phyloP scores from a whole-genome alignment of 176 grass and related monocot genomes.

The Carex pumila region DNA sequence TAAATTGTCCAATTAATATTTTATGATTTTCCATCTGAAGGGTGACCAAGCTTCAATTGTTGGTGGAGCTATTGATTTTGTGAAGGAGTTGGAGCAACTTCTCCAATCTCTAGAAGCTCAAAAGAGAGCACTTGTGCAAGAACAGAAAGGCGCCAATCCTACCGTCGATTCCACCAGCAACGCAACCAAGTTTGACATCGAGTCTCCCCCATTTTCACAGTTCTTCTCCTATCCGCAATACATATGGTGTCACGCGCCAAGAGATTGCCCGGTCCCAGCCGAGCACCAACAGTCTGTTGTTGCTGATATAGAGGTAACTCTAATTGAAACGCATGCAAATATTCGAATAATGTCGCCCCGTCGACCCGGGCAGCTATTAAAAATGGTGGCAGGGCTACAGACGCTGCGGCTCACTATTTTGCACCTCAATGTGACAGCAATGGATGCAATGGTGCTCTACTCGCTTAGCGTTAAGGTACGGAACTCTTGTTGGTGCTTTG shows the following conservation, averaged over 20 bases:
- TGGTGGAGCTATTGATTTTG: conserved; percentile 91
- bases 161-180: conserved; percentile 32
- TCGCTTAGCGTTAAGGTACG: conserved; percentile 82
- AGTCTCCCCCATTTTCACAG: conserved; percentile 46
- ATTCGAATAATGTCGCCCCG: conserved; percentile 41
- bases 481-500: neutral
- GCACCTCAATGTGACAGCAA: conserved; percentile 70
- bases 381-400: conserved; percentile 59
- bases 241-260: conserved; percentile 39
- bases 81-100: conserved; percentile 85
- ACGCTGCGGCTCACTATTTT: conserved; percentile 48
- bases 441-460: conserved; percentile 55
- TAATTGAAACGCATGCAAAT: conserved; percentile 73
- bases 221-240: conserved; percentile 91
- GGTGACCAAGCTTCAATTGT: conserved; percentile 94
- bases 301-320: conserved; percentile 77
- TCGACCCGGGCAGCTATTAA: conserved; percentile 55
- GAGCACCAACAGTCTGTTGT: conserved; percentile 23
- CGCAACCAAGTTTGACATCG: neutral
- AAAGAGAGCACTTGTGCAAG: conserved; percentile 41
- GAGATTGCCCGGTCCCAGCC: neutral
- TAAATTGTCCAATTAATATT: conserved; percentile 3
- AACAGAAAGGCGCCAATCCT: neutral
- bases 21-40: conserved; percentile 21
- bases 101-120: conserved; percentile 77